Base-by-base conservation (phyloP, 441 rosid genomes). In the Jatropha multifida region DNA sequence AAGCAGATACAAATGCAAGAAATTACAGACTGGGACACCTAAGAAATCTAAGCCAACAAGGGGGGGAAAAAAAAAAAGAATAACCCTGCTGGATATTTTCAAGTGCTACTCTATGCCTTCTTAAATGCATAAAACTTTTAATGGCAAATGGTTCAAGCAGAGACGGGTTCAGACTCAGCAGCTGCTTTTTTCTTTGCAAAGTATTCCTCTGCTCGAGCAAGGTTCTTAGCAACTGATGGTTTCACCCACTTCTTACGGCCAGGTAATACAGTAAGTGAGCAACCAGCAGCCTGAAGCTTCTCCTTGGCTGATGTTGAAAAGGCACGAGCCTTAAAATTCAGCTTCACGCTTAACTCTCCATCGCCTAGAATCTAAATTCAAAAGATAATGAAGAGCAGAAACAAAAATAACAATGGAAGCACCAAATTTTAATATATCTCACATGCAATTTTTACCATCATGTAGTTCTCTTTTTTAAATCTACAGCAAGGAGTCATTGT, bases 201-300 rank as follows among this genome's bases (percentile, higher is more conserved):
- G 86, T 91, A 94, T 75, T 89, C 96, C 38, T 89, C 93, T 5
- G 97, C 97, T 68, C 97, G 79, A 10, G 97, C 92, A 12, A 87
- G 84, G 76, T 94, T 91, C 90, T 91, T 94, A 0, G 90, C 87
- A 68, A 92, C 97, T 1, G 95, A 86, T 55, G 96, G 93, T 81
- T 91, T 91, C 15, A 94, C 87, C 94, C 96, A 93, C 84, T 90
- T 95, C 92, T 92, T 93, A 44, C 91, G 87, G 61, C 96, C 98
- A 1, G 97, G 92, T 76, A 94, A 73, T 58, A 91, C 86, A 0
- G 91, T 87, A 52, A 93, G 82, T n/a, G 93, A 85, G 86, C 92
- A 94, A 37, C 96, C 98, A 12, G 85, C 87, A 67, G 94, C 87
- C 82, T 90, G 92, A 20, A 94, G 93, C 88, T 94, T 94, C 83